phyloP scores from a whole-genome alignment of 352 stramenopile species.

The Phytophthora boehmeriae region DNA sequence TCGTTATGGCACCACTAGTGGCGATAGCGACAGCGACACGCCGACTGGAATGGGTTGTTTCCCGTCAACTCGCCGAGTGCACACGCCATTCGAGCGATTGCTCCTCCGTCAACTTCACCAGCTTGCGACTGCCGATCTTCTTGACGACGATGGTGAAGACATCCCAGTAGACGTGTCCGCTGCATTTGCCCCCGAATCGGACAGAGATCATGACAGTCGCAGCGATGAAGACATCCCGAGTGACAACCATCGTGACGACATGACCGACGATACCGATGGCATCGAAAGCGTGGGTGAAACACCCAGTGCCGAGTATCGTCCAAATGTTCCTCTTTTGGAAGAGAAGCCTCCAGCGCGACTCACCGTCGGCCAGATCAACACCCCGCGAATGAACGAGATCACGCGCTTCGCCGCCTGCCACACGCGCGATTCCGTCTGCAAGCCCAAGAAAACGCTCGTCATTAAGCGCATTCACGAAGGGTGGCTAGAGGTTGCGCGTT shows the following conservation, averaged over 20 bases:
- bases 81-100: no score
- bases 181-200: no score
- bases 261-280: not conserved
- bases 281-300: not conserved
- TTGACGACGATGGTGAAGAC: no score
- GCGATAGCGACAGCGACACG: no score
- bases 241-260: not conserved
- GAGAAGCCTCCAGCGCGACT: not conserved
- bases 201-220: no score
- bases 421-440: not conserved
- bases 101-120: no score
- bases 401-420: constrained; percentile 4
- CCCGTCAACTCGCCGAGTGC: no score
- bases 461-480: constrained; percentile 11
- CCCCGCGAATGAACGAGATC: constrained; percentile 8
- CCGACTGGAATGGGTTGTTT: no score
- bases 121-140: no score
- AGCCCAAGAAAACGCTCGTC: constrained; percentile 6
- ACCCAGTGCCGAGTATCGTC: not conserved
- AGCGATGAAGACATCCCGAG: not conserved
- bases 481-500: constrained; percentile 14
- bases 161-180: no score
- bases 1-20: no score
- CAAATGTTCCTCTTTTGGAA: not conserved
- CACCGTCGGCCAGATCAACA: constrained; percentile 7